Base-by-base conservation (phyloP, 257 asterid genomes). In the Rauvolfia tetraphylla region DNA sequence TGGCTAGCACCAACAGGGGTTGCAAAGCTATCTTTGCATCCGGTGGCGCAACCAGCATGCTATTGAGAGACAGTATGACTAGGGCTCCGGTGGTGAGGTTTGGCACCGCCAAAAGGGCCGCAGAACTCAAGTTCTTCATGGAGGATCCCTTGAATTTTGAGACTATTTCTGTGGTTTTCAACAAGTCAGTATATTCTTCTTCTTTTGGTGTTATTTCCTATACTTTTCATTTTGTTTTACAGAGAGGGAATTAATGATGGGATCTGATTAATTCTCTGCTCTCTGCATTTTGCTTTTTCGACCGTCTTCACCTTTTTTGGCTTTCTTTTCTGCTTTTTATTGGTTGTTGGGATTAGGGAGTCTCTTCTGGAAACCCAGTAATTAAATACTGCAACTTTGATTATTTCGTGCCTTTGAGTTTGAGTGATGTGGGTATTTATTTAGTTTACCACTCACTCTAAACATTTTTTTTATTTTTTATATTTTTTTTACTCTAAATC, bases 1-100 rank as follows among this genome's bases (percentile, higher is more conserved):
- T 88, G 70, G 92, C 92, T 11, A 88, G 92, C 73, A 83, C 92
- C 44, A 88, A 88, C 54, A 77, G 92, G 74, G 92, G 92, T n/a
- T 88, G 90, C 56, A 88, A 88, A 74, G 92, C 92, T 7, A 88
- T 88, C 46, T 23, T 62, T 12, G 85, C 78, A 38, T 81, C 86
- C 25, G 90, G 92, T 33, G 92, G 92, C 11, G 89, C 90, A 34
- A 78, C 74, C 67, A 80, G 88, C 20, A 58, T 83, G 38, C 31
- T 88, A 73, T 53, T 86, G 76, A 83, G 78, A 70, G 92, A 88
- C 71, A 89, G 88, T 48, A 86, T 87, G 91, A 87, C 89, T 0
- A 87, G 91, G 72, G 91, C 91, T 77, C 91, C 91, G 20, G 91
- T 87, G 71, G 91, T 87, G 33, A 80, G 91, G 71, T 87, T 87